These are phyloP conservation scores for Exophiala calicioides DNA, from an alignment of 2,329 filamentous ascomycete species.

Conservation along the genomic window DNA sequence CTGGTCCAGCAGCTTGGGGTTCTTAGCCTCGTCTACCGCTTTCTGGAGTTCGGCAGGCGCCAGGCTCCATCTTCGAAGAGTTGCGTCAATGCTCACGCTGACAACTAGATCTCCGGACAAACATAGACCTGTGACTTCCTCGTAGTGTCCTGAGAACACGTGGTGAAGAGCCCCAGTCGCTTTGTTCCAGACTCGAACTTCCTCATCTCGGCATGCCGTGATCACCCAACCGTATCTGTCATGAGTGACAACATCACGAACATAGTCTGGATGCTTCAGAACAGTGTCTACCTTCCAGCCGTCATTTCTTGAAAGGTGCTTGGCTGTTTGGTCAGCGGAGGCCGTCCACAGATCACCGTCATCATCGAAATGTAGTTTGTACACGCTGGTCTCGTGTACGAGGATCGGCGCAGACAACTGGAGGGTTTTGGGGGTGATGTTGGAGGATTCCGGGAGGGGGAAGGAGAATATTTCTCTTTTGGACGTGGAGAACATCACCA, in stretches of 20 bases:
- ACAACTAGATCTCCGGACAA: conserved; percentile 60
- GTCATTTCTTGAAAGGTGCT: conserved; percentile 70
- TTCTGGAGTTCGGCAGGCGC: conserved; percentile 61
- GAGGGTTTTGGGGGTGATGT: conserved; percentile 54
- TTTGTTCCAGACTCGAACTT: conserved; percentile 85
- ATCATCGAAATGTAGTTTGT: conserved; percentile 72
- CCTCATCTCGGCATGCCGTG: conserved; percentile 87
- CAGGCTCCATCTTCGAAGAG: conserved; percentile 80
- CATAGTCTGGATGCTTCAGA: conserved; percentile 83
- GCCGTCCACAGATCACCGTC: conserved; percentile 85
- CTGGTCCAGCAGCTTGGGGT: conserved; percentile 47
- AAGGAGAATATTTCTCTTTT: conserved; percentile 76
- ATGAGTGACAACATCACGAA: conserved; percentile 74
- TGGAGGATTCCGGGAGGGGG: conserved; percentile 33
- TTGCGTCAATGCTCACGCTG: conserved; percentile 88
- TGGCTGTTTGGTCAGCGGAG: conserved; percentile 84
- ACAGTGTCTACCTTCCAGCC: conserved; percentile 71
- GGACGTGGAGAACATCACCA: conserved; percentile 76
- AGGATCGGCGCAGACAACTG: conserved; percentile 57
- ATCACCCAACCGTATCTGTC: conserved; percentile 73
- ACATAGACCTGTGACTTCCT: conserved; percentile 83
- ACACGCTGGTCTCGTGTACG: conserved; percentile 88
- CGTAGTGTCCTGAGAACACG: conserved; percentile 79
- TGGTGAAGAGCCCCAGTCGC: conserved; percentile 71
- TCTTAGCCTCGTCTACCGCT: conserved; percentile 53